Conservation (phyloP, 2,329 filamentous ascomycete species). For the Aspergillus chevalieri region DNA sequence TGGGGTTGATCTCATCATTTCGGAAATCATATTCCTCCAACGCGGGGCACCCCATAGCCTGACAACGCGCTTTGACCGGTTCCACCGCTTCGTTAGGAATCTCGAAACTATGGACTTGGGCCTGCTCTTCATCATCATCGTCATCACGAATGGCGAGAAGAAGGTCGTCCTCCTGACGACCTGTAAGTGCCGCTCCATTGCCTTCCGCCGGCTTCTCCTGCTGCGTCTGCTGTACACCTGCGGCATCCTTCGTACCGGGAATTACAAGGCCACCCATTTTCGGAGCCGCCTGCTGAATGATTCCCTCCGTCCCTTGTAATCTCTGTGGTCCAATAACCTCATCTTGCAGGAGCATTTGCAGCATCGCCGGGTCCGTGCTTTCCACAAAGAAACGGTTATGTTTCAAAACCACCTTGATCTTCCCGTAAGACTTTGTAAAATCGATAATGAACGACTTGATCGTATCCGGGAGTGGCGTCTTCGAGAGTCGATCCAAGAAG, state of each 20-base stretch:
- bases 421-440: conserved; percentile 86
- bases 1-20: conserved; percentile 82
- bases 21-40: conserved; percentile 97
- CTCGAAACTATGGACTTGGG: conserved; percentile 88
- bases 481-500: conserved; percentile 79
- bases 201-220: conserved; percentile 27
- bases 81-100: conserved; percentile 79
- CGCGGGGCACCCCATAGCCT: conserved; percentile 78
- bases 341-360: conserved; percentile 82
- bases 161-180: conserved; percentile 56
- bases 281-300: conserved; percentile 75
- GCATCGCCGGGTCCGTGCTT: conserved; percentile 76
- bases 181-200: conserved; percentile 28
- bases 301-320: conserved; percentile 64
- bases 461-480: conserved; percentile 75
- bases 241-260: conserved; percentile 88
- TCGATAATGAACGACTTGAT: conserved; percentile 74
- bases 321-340: conserved; percentile 72
- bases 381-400: conserved; percentile 93
- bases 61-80: conserved; percentile 79
- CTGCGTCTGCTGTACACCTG: conserved; percentile 71
- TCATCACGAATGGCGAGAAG: conserved; percentile 64
- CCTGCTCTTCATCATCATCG: conserved; percentile 76
- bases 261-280: conserved; percentile 86
- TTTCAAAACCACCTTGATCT: conserved; percentile 90